Evolutionary conservation across 1,139 yeast genomes (phyloP), one percentile per base, ranked within the genome.

Genomic region (Nadsonia starkeyi-henricii): DNA sequence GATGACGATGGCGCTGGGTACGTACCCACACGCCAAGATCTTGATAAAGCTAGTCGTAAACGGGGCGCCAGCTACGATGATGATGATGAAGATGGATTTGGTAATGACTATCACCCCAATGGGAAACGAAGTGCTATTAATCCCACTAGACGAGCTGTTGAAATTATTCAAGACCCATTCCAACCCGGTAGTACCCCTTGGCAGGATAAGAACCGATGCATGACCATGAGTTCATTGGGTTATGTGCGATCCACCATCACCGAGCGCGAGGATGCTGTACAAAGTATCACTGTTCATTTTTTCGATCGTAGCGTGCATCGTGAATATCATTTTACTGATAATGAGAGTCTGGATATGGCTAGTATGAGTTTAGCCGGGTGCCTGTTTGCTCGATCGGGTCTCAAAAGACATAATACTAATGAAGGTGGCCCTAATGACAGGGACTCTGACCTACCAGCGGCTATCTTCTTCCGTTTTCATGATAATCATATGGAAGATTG

Each of bases 161-260:
- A 36, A 43, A 3, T 42, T 43, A n/a, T 42, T 23, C 62, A 58
- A 45, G 54, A 55, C 18, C 77, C 83, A 1, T 77, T 76, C 55
- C 80, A 81, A 4, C 85, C 88, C 1, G 97, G 97, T 1, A 77
- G 84, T 2, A 88, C 97, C 0, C 95, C 96, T 0, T 91, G 93
- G 79, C 69, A 66, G 41, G 68, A 73, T 47, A 75, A 67, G 49
- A 76, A 94, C 63, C 72, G 96, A 51, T 89, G 88, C 59, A 67
- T 91, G 48, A 78, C 86, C 36, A 84, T 91, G 75, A 86, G 85
- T 57, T 71, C 83, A 7, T 67, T 80, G 41, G 97, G 97, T 0
- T 85, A 85, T 60, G 81, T 81, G 0, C 85, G 95, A 81, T 72
- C 85, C 0, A 94, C 85, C 19, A 47, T 33, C 5, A 33, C 39